Percentiles rank a stretch among this genome's conserved stretches.
phyloP scores from a whole-genome alignment of 331 rosid species.

The Cydonia oblonga region DNA sequence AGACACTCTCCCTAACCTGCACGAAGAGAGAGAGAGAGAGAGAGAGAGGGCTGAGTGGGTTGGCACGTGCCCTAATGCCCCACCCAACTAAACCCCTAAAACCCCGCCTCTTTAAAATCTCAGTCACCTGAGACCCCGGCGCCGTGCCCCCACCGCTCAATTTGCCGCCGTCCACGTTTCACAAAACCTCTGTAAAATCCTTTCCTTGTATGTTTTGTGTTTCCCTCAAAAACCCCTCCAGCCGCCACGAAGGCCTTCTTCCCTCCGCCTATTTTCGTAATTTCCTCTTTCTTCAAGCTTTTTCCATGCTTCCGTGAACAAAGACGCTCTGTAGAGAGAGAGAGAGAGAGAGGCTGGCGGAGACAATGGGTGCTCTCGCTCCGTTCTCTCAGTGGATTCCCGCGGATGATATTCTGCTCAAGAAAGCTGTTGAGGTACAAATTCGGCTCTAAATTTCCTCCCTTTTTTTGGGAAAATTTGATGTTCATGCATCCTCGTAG shows the following conservation, averaged over 20 bases:
- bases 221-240: conserved; percentile 11
- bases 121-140: neutral
- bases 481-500: neutral
- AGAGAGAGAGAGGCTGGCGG: neutral
- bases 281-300: neutral
- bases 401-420: conserved; percentile 75
- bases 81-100: neutral
- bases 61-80: conserved; percentile 17
- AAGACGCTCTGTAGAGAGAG: neutral
- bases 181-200: neutral
- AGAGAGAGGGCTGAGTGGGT: neutral
- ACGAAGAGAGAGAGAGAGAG: neutral
- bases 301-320: neutral
- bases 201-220: neutral
- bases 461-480: neutral
- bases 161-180: conserved; percentile 16
- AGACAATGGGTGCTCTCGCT: conserved; percentile 67
- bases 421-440: conserved; percentile 73
- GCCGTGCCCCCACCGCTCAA: neutral
- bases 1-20: neutral
- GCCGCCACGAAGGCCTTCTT: neutral
- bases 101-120: neutral
- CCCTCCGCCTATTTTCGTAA: neutral
- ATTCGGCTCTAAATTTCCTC: neutral
- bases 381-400: conserved; percentile 52